phyloP scores from a whole-genome alignment of 1,139 yeast genomes.

The Yamadazyma siamensis region DNA sequence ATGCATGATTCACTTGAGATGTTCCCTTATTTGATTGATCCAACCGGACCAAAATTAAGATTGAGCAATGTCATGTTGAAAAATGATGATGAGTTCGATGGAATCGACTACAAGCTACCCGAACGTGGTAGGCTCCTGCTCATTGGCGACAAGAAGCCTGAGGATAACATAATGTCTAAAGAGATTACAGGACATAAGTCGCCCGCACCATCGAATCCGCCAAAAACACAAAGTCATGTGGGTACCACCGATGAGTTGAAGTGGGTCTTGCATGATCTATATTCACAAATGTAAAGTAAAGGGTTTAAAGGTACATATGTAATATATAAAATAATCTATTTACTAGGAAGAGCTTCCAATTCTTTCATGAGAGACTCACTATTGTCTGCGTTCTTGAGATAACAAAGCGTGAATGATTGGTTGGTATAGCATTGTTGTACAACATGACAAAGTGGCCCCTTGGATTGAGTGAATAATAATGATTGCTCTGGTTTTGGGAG shows the following conservation, averaged over 20 bases:
- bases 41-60: conserved; percentile 57
- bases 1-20: conserved; percentile 59
- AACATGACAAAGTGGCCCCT: no score
- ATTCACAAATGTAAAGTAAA: conserved; percentile 29
- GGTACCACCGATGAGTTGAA: conserved; percentile 69
- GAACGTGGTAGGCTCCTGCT: no score
- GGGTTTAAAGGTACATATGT: conserved; percentile 5
- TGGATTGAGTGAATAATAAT: no score
- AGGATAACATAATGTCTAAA: no score
- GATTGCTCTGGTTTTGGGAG: conserved; percentile 2
- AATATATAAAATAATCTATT: no score
- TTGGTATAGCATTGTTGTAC: no score
- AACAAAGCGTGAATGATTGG: no score
- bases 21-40: conserved; percentile 66
- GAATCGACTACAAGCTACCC: conserved; percentile 44
- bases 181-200: conserved; percentile 20
- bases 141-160: no score
- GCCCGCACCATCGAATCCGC: conserved; percentile 13
- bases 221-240: conserved; percentile 31
- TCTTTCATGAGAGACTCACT: no score
- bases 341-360: no score
- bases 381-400: no score
- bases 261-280: conserved; percentile 64
- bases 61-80: conserved; percentile 51
- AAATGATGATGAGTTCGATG: conserved; percentile 51